These are phyloP conservation scores for Entophlyctis helioformis DNA, from an alignment of 192 early-diverging fungal genomes.

Conservation along the genomic window DNA sequence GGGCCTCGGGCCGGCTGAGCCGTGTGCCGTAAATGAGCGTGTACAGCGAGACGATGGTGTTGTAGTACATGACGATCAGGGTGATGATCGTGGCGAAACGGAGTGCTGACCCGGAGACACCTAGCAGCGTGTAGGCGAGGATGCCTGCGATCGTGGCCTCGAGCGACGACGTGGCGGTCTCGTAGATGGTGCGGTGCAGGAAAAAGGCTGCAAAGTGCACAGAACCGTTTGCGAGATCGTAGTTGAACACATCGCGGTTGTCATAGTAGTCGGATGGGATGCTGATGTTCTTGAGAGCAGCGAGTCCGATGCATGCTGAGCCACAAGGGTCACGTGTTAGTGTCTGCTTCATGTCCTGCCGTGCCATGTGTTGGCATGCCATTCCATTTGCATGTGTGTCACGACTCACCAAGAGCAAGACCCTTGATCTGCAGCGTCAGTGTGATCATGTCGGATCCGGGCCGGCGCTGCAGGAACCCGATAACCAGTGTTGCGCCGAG, in stretches of 20 bases:
- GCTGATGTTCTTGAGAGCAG: constrained; percentile 22
- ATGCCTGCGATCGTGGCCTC: constrained; percentile 12
- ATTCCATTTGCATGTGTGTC: too few relatives aligned
- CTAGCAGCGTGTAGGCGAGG: constrained; percentile 13
- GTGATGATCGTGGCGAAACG: constrained; percentile 11
- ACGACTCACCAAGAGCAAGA: too few relatives aligned
- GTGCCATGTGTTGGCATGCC: too few relatives aligned
- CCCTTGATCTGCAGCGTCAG: too few relatives aligned
- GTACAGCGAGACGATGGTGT: constrained; percentile 15
- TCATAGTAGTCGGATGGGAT: constrained; percentile 27
- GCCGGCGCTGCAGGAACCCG: constrained; percentile 14
- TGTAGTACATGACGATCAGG: constrained; percentile 21
- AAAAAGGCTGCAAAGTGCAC: constrained; percentile 10
- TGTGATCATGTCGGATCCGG: constrained; percentile 5
- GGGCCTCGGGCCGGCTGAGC: constrained; percentile 14
- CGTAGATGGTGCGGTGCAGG: constrained; percentile 15
- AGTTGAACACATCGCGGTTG: constrained; percentile 19
- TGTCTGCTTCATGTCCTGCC: too few relatives aligned
- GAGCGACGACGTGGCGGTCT: constrained; percentile 16
- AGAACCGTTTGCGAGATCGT: constrained; percentile 17
- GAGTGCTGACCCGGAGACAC: constrained; percentile 10
- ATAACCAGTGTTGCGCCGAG: constrained; percentile 9
- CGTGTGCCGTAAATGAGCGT: constrained; percentile 21
- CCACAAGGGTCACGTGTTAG: too few relatives aligned
- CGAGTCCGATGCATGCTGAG: constrained; percentile 18